Evolutionary conservation across 1,284 basidiomycete species (phyloP).

Genomic region (Cutaneotrichosporon sp.): DNA sequence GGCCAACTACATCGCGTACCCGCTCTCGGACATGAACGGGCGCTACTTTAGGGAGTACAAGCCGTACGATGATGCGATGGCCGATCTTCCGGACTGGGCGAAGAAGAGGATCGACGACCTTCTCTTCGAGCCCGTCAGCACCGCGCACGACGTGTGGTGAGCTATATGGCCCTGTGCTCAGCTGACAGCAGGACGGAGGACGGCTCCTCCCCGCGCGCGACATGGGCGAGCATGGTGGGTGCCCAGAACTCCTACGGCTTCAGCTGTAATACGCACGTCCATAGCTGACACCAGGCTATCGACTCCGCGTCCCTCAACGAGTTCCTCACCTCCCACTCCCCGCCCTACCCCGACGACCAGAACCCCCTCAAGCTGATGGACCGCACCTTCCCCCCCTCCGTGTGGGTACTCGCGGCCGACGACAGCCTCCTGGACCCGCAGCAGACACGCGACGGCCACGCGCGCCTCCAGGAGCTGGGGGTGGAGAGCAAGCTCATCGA

Average conservation of each 20-base stretch:
- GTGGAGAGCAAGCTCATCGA: conserved; percentile 3
- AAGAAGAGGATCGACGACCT: conserved; percentile 4
- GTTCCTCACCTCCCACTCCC: background rate
- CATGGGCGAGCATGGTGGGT: background rate
- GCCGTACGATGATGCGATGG: conserved; percentile 5
- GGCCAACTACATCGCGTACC: conserved; percentile 8
- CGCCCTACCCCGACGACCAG: background rate
- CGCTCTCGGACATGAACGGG: background rate
- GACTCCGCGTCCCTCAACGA: conserved; percentile 5
- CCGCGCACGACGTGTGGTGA: conserved; percentile 2
- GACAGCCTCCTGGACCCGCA: conserved; percentile 6
- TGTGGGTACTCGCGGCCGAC: conserved; percentile 1
- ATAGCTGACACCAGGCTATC: background rate
- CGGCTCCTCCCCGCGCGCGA: background rate
- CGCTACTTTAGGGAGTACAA: background rate
- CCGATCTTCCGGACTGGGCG: background rate
- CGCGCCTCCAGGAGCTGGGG: background rate
- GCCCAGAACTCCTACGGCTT: background rate
- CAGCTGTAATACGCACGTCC: background rate
- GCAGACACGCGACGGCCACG: background rate
- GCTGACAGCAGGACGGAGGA: conserved; percentile 5
- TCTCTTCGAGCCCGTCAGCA: background rate
- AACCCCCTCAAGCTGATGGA: background rate
- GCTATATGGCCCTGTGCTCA: background rate
- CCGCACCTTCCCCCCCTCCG: conserved; percentile 1